Evolutionary conservation across 2,329 filamentous ascomycete species (phyloP).

Genomic region (Phaeosphaeriaceae sp.): DNA sequence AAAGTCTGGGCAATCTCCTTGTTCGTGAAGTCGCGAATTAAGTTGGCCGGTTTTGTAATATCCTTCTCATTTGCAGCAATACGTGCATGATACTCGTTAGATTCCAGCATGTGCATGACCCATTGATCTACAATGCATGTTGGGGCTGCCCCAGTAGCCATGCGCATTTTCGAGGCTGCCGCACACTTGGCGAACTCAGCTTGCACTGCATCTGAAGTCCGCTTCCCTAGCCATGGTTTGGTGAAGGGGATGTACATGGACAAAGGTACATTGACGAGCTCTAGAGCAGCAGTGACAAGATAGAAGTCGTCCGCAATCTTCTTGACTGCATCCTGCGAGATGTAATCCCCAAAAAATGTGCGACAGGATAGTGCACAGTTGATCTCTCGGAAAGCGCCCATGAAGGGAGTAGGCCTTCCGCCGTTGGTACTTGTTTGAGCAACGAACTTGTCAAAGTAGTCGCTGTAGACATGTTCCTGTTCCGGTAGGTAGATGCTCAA

Average conservation of each 20-base stretch:
- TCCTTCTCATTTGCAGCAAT: slow-evolving; percentile 72
- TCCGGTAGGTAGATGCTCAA: slow-evolving; percentile 86
- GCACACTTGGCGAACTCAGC: slow-evolving; percentile 75
- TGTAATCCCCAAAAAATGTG: slow-evolving; percentile 94
- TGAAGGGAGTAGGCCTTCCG: slow-evolving; percentile 80
- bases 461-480: slow-evolving; percentile 87
- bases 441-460: slow-evolving; percentile 81
- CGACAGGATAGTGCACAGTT: slow-evolving; percentile 93
- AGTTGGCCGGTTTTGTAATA: slow-evolving; percentile 79
- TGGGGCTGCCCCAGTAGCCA: slow-evolving; percentile 82
- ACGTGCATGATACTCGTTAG: slow-evolving; percentile 77
- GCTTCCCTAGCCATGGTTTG: slow-evolving; percentile 95
- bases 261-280: slow-evolving; percentile 91
- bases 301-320: slow-evolving; percentile 96
- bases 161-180: slow-evolving; percentile 87
- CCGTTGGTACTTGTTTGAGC: slow-evolving; percentile 70
- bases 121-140: slow-evolving; percentile 95
- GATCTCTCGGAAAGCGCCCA: slow-evolving; percentile 88
- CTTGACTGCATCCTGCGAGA: slow-evolving; percentile 85
- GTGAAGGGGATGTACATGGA: slow-evolving; percentile 87
- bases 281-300: slow-evolving; percentile 89
- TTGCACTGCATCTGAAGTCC: slow-evolving; percentile 88
- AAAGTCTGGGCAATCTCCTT: slow-evolving; percentile 90
- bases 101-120: slow-evolving; percentile 86
- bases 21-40: slow-evolving; percentile 85